A percentile compares a stretch with the other conserved stretches of the same genome.
Evolutionary conservation across 2,329 filamentous ascomycete genomes (phyloP).

Genomic region (Fusarium coffeatum): DNA sequence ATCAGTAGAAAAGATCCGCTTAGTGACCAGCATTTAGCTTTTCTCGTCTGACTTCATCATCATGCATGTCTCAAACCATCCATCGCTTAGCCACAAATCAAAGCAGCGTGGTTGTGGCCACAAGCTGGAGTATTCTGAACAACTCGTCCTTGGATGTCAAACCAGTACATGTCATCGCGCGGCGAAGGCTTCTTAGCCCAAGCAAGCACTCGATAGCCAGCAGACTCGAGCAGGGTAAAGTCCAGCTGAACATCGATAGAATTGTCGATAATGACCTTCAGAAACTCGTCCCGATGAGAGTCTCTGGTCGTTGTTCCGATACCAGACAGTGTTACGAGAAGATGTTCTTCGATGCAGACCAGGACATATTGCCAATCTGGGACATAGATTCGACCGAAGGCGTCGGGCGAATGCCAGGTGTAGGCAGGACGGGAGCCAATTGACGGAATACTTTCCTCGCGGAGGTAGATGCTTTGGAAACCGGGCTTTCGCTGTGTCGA

Average conservation of each 20-base stretch:
- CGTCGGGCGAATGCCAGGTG: not conserved
- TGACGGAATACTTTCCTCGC: not conserved
- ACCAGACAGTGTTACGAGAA: too few species aligned
- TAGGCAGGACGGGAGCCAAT: not conserved
- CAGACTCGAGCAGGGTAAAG: not conserved
- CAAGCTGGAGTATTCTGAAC: not conserved
- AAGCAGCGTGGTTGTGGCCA: not conserved
- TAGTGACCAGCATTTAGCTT: too few species aligned
- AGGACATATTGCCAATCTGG: too few species aligned
- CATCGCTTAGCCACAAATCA: not conserved
- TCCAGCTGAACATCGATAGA: accelerated
- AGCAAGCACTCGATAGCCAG: not conserved
- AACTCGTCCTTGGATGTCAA: not conserved
- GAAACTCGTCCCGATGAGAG: not conserved
- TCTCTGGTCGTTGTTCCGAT: too few species aligned
- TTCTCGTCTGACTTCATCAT: not conserved
- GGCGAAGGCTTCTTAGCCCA: not conserved
- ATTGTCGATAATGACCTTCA: too few species aligned
- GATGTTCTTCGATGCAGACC: too few species aligned
- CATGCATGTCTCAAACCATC: not conserved
- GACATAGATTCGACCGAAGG: too few species aligned
- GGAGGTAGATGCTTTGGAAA: not conserved
- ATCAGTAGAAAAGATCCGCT: not conserved
- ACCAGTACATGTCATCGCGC: not conserved
- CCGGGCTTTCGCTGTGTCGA: not conserved